Conservation (phyloP, 2,329 filamentous ascomycete species). For the Venturia pyrina region DNA sequence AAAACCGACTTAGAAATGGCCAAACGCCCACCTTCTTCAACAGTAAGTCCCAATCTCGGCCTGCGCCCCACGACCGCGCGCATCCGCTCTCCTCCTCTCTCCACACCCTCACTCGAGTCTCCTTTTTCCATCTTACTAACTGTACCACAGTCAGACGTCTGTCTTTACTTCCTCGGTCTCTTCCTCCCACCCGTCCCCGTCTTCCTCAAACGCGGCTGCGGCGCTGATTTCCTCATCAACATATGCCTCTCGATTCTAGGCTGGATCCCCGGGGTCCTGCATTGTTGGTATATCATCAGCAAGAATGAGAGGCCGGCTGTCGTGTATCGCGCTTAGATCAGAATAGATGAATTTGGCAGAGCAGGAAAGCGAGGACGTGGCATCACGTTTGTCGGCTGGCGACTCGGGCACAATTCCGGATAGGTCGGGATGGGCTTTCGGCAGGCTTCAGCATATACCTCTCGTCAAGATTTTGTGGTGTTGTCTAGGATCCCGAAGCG, state of each 20-base stretch:
- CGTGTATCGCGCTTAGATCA: not conserved
- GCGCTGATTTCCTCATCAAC: slow-evolving; percentile 32
- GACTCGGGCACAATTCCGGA: too few relatives aligned
- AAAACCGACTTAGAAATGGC: not conserved
- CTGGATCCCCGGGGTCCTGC: slow-evolving; percentile 23
- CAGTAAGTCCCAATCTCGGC: slow-evolving; percentile 3
- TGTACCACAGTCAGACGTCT: slow-evolving; percentile 18
- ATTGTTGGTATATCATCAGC: slow-evolving; percentile 13
- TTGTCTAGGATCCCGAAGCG: too few relatives aligned
- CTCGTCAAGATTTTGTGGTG: too few relatives aligned
- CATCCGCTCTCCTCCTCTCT: not conserved
- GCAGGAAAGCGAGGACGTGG: too few relatives aligned
- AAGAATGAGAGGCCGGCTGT: slow-evolving; percentile 4
- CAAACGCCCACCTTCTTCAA: slow-evolving; percentile 10
- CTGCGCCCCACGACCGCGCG: not conserved
- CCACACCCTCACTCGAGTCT: not conserved
- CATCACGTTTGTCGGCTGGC: too few relatives aligned
- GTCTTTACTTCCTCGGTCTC: slow-evolving; percentile 24
- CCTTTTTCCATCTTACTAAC: not conserved
- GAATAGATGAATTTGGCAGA: too few relatives aligned
- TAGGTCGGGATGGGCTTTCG: too few relatives aligned
- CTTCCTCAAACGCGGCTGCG: slow-evolving; percentile 29
- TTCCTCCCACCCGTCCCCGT: slow-evolving; percentile 31
- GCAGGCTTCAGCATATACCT: too few relatives aligned
- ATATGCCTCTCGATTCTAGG: slow-evolving; percentile 28